Conservation (phyloP, 1,139 yeast species). For the Kodamaea plutei region DNA sequence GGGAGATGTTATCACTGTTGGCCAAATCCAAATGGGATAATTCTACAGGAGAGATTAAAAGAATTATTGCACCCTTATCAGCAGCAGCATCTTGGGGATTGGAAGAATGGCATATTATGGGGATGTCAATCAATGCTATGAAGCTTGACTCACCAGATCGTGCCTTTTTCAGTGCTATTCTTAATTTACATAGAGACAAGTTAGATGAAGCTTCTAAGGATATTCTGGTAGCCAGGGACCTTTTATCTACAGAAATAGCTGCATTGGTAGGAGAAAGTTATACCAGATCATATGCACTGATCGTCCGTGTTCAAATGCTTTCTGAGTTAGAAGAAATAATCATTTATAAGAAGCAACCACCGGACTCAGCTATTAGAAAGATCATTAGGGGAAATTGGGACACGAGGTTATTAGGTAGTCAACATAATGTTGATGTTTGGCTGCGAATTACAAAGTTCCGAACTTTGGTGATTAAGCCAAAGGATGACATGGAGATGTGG, state of each 20-base stretch:
- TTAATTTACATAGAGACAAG: slow-evolving; percentile 80
- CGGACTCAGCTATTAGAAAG: slow-evolving; percentile 70
- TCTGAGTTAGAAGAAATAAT: slow-evolving; percentile 96
- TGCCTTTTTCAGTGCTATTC: slow-evolving; percentile 88
- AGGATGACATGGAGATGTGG: slow-evolving; percentile 98
- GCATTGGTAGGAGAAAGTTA: slow-evolving; percentile 95
- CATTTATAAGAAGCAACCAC: slow-evolving; percentile 78
- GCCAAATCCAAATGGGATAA: slow-evolving; percentile 84
- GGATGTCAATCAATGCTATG: slow-evolving; percentile 83
- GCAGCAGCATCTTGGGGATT: slow-evolving; percentile 99
- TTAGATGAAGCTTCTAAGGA: slow-evolving; percentile 79
- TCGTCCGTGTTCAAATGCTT: slow-evolving; percentile 93
- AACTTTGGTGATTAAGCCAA: slow-evolving; percentile 89
- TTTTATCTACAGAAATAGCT: slow-evolving; percentile 87
- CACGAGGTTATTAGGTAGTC: slow-evolving; percentile 86
- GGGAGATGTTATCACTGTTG: slow-evolving; percentile 87
- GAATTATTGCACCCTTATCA: slow-evolving; percentile 94
- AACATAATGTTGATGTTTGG: slow-evolving; percentile 96
- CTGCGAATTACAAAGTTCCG: slow-evolving; percentile 92
- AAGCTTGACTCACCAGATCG: slow-evolving; percentile 88
- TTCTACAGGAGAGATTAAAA: slow-evolving; percentile 65
- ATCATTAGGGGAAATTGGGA: slow-evolving; percentile 93
- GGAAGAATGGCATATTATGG: slow-evolving; percentile 96
- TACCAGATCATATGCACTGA: slow-evolving; percentile 93
- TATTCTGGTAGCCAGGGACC: slow-evolving; percentile 79